A percentile compares a stretch with the other conserved stretches of the same genome.
Evolutionary conservation across 345 rosid species (phyloP).

Genomic region (Aquilaria sinensis): DNA sequence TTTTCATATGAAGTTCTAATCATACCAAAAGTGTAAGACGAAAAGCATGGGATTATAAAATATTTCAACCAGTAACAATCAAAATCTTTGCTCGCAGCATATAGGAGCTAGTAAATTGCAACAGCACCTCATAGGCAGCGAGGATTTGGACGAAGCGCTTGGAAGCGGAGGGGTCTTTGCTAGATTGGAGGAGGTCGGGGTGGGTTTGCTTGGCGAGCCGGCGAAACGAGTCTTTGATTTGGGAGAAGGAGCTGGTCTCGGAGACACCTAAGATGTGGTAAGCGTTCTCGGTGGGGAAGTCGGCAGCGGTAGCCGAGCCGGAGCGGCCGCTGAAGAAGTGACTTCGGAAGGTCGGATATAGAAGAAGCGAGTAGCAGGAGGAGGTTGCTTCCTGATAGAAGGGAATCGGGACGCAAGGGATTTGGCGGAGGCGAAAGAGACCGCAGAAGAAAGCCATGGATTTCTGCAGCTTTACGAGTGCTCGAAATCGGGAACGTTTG

Average conservation of each 20-base stretch:
- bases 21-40: too few relatives aligned
- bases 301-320: constrained; percentile 35
- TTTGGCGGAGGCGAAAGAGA: constrained; percentile 24
- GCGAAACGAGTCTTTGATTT: constrained; percentile 85
- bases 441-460: constrained; percentile 29
- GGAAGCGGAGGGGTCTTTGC: constrained; percentile 31
- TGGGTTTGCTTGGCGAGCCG: constrained; percentile 87
- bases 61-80: neutral
- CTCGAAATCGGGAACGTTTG: too few relatives aligned
- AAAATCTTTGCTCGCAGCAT: neutral
- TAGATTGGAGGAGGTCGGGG: constrained; percentile 61
- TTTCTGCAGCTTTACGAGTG: neutral
- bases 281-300: constrained; percentile 59
- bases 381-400: constrained; percentile 13
- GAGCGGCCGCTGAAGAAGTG: constrained; percentile 44
- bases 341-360: constrained; percentile 17
- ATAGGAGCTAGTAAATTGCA: neutral
- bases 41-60: too few relatives aligned
- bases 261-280: constrained; percentile 67
- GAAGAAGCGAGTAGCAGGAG: constrained; percentile 5
- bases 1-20: too few relatives aligned
- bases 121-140: constrained; percentile 82
- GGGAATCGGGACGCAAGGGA: constrained; percentile 10
- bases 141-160: constrained; percentile 73
- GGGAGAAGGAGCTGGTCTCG: constrained; percentile 61